Evolutionary conservation across 1,284 basidiomycete species (phyloP).

Genomic region (Volvariella surrecta): DNA sequence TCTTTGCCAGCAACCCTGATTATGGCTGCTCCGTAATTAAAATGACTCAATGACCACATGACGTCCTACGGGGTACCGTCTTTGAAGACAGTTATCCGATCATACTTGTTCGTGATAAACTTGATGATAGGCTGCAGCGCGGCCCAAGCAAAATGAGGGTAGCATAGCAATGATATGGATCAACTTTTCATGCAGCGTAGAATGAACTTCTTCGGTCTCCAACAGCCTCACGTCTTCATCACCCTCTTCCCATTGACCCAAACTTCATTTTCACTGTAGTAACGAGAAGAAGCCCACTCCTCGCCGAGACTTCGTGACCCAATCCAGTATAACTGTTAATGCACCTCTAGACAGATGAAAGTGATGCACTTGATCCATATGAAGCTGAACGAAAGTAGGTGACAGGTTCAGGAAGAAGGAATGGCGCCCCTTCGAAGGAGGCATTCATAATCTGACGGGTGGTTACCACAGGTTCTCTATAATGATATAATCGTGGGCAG

Average conservation of each 20-base stretch:
- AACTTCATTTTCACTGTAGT: constrained; percentile 84
- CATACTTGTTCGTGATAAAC: constrained; percentile 41
- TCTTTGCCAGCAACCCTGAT: constrained; percentile 67
- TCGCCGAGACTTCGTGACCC: constrained; percentile 82
- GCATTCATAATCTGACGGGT: constrained; percentile 41
- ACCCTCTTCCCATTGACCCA: constrained; percentile 54
- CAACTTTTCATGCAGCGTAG: constrained; percentile 49
- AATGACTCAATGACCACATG: constrained; percentile 71
- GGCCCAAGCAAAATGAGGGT: constrained; percentile 73
- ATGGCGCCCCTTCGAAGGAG: constrained; percentile 46
- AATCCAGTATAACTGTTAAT: constrained; percentile 76
- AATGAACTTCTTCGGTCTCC: constrained; percentile 24
- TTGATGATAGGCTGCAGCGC: constrained; percentile 33
- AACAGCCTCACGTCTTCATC: constrained; percentile 75
- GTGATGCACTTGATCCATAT: constrained; percentile 75
- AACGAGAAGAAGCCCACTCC: constrained; percentile 83
- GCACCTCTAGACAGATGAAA: constrained; percentile 57
- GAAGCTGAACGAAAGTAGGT: constrained; percentile 84
- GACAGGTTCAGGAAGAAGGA: constrained; percentile 86
- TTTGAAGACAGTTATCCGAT: constrained; percentile 55
- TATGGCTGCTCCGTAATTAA: constrained; percentile 40
- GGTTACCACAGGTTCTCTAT: constrained; percentile 15
- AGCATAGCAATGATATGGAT: constrained; percentile 81
- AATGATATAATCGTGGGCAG: constrained; percentile 13
- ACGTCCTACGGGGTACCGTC: constrained; percentile 40